These are phyloP conservation scores for Eremomyces bilateralis DNA, from an alignment of 495 filamentous ascomycete genomes.

Conservation along the genomic window DNA sequence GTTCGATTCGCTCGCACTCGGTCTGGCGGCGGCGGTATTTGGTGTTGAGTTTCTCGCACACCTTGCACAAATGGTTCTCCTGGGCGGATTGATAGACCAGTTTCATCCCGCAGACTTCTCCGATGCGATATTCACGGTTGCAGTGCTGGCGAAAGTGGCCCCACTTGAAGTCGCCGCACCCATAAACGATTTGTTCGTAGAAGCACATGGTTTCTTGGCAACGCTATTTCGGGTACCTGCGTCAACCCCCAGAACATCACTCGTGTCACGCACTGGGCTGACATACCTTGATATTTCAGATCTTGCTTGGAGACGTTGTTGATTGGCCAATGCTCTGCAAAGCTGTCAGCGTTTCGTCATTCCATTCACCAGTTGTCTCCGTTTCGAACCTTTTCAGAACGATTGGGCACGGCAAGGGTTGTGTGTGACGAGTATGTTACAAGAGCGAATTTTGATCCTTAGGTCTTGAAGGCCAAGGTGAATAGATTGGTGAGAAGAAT, in stretches of 20 bases:
- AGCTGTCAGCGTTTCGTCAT: constrained; percentile 8
- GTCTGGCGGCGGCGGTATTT: constrained; percentile 55
- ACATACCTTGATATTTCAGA: constrained; percentile 1
- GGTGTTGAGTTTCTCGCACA: constrained; percentile 82
- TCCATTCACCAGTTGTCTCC: too few relatives aligned
- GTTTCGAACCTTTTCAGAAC: not conserved
- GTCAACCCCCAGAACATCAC: not conserved
- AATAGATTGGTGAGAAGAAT: too few relatives aligned
- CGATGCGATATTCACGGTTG: constrained; percentile 87
- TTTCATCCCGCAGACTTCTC: constrained; percentile 95
- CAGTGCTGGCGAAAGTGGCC: constrained; percentile 86
- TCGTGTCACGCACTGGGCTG: not conserved
- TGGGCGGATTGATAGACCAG: constrained; percentile 50
- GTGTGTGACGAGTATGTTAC: not conserved
- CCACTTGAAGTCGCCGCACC: constrained; percentile 90
- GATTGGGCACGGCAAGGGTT: not conserved
- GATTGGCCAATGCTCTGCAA: constrained; percentile 5
- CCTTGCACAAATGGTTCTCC: constrained; percentile 50
- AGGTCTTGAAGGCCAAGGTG: too few relatives aligned
- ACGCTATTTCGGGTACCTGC: constrained; percentile 1
- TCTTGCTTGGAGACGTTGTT: not conserved
- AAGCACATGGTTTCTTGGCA: constrained; percentile 33
- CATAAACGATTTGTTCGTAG: constrained; percentile 38
- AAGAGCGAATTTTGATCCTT: too few relatives aligned
- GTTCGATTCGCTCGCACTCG: constrained; percentile 54